phyloP scores from a whole-genome alignment of 805 yeast species.

The Candida lessepsii region DNA sequence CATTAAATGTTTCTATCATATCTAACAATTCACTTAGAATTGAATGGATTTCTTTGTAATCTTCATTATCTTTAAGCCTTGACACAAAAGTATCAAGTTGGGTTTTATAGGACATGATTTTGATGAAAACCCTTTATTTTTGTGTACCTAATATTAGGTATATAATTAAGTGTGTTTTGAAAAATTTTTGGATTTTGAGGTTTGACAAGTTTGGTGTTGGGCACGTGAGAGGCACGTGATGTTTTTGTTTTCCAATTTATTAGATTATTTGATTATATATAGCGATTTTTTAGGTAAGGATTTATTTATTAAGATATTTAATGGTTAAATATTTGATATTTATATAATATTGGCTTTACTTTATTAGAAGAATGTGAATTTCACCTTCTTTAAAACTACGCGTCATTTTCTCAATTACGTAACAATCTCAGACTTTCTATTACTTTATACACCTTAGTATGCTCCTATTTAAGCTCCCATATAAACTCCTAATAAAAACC shows the following conservation, averaged over 20 bases:
- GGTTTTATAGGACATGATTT: constrained; percentile 43
- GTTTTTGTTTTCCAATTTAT: constrained; percentile 1
- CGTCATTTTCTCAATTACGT: too few relatives aligned
- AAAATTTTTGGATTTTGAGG: constrained; percentile 10
- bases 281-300: too few relatives aligned
- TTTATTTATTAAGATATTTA: too few relatives aligned
- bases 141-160: neutral
- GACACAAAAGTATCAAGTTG: constrained; percentile 70
- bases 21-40: constrained; percentile 82
- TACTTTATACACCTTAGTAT: too few relatives aligned
- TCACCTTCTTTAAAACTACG: too few relatives aligned
- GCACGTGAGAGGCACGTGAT: constrained; percentile 30
- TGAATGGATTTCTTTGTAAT: constrained; percentile 60
- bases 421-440: too few relatives aligned
- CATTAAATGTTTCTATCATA: constrained; percentile 78
- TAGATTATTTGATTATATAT: too few relatives aligned
- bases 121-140: neutral
- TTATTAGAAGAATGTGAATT: too few relatives aligned
- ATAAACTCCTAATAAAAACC: too few relatives aligned
- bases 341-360: too few relatives aligned
- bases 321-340: too few relatives aligned
- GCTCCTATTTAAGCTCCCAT: too few relatives aligned
- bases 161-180: constrained; percentile 1
- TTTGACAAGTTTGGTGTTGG: constrained; percentile 1
- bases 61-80: constrained; percentile 56